Evolutionary conservation across 2,329 filamentous ascomycete genomes (phyloP).

Genomic region (Sporothrix inflata): DNA sequence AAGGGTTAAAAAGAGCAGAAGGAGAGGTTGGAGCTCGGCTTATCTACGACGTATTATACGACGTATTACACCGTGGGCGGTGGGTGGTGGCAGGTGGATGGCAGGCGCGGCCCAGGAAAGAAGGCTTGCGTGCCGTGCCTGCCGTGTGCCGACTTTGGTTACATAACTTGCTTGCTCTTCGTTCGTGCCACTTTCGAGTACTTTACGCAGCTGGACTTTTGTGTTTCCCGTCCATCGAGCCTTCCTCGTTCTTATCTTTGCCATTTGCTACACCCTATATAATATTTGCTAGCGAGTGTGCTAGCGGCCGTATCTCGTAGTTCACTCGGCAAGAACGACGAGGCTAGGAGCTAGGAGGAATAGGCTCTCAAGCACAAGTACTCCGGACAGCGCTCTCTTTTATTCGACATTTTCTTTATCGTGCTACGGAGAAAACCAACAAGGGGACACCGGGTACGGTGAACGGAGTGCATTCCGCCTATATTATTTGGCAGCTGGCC

Average conservation of each 20-base stretch:
- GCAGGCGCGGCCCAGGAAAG: background rate
- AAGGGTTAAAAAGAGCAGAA: constrained; percentile 24
- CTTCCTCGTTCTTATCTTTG: constrained; percentile 5
- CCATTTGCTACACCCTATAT: background rate
- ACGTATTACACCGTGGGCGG: background rate
- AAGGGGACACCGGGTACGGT: background rate
- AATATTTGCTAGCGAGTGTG: background rate
- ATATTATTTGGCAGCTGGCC: background rate
- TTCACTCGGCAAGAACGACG: background rate
- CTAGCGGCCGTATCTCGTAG: background rate
- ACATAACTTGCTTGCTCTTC: background rate
- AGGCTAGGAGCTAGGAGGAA: background rate
- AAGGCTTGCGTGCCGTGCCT: background rate
- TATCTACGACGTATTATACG: background rate
- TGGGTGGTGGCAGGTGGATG: too few relatives aligned
- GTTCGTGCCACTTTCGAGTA: background rate
- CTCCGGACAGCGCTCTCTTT: background rate
- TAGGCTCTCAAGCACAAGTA: background rate
- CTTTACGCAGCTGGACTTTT: background rate
- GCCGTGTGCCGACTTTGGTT: constrained; percentile 15
- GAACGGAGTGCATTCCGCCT: background rate
- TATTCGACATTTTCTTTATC: background rate
- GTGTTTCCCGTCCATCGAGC: background rate
- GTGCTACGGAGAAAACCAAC: background rate
- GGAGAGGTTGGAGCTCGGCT: constrained; percentile 4